phyloP scores from a whole-genome alignment of 163 green algal species.

The Chlorella variabilis region DNA sequence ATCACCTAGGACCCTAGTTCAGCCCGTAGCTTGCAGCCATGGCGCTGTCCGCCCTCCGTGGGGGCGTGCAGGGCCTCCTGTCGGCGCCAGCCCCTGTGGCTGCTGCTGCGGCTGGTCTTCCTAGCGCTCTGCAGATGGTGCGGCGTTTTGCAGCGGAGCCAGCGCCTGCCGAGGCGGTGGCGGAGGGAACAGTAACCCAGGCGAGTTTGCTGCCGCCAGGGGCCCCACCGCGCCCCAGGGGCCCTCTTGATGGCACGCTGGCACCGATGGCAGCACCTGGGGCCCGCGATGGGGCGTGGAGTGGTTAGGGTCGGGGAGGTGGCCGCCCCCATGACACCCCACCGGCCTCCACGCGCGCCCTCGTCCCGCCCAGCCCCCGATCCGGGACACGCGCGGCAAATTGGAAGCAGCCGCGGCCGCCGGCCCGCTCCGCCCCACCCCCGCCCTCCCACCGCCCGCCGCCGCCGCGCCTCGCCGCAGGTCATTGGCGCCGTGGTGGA shows the following conservation, averaged over 20 bases:
- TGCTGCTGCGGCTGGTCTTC: neutral
- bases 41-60: neutral
- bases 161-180: conserved; percentile 7
- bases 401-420: neutral
- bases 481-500: conserved; percentile 99
- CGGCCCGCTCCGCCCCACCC: neutral
- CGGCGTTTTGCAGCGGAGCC: conserved; percentile 38
- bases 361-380: too few species aligned
- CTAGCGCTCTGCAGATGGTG: neutral
- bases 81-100: neutral
- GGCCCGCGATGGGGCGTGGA: neutral
- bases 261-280: neutral
- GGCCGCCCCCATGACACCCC: neutral
- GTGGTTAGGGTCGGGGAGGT: neutral
- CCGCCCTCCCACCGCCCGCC: neutral
- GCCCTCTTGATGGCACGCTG: neutral
- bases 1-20: too few species aligned
- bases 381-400: neutral
- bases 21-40: neutral
- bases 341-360: too few species aligned
- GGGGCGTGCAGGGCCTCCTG: neutral
- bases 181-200: conserved; percentile 43
- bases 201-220: conserved; percentile 4
- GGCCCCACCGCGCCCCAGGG: neutral
- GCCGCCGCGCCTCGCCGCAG: conserved; percentile 51